These are phyloP conservation scores for Microbotryomycetes sp. DNA, from an alignment of 1,284 basidiomycete genomes.

Conservation along the genomic window DNA sequence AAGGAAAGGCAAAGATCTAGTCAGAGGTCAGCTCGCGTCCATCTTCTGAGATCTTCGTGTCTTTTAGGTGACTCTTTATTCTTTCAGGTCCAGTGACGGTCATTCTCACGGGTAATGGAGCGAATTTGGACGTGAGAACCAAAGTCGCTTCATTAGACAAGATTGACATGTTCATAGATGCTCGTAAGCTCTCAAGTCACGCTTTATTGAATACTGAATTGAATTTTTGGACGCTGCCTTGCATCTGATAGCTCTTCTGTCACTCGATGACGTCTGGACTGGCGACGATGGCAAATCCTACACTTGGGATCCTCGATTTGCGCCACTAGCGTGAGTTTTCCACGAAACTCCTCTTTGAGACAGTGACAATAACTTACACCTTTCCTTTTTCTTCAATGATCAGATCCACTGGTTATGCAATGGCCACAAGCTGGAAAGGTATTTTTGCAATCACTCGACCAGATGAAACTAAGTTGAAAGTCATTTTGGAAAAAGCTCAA, in stretches of 20 bases:
- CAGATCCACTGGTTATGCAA: conserved; percentile 16
- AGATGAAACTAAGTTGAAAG: conserved; percentile 3
- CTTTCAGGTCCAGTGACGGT: conserved; percentile 32
- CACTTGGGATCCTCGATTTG: conserved; percentile 31
- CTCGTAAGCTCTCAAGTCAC: conserved; percentile 8
- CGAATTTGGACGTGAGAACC: conserved; percentile 21
- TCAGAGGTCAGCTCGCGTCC: conserved; percentile 2
- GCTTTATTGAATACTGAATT: too few relatives aligned
- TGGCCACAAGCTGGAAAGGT: conserved; percentile 24
- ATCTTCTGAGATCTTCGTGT: background rate
- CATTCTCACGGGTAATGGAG: conserved; percentile 37
- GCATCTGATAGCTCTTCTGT: conserved; percentile 24
- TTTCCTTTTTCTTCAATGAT: too few relatives aligned
- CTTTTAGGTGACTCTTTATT: background rate
- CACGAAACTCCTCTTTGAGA: background rate
- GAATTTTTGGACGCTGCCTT: background rate
- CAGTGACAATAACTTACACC: background rate
- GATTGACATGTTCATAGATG: conserved; percentile 35
- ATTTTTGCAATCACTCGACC: conserved; percentile 14
- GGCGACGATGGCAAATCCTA: conserved; percentile 21
- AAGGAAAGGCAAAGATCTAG: conserved; percentile 17
- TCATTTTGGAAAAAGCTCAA: conserved; percentile 21
- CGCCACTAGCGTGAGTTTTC: conserved; percentile 28
- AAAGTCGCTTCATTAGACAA: conserved; percentile 15
- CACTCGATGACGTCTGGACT: conserved; percentile 16